Evolutionary conservation across 2,329 filamentous ascomycete genomes (phyloP), one percentile per base, ranked within the genome.

Genomic region (Hymenoscyphus scutula): DNA sequence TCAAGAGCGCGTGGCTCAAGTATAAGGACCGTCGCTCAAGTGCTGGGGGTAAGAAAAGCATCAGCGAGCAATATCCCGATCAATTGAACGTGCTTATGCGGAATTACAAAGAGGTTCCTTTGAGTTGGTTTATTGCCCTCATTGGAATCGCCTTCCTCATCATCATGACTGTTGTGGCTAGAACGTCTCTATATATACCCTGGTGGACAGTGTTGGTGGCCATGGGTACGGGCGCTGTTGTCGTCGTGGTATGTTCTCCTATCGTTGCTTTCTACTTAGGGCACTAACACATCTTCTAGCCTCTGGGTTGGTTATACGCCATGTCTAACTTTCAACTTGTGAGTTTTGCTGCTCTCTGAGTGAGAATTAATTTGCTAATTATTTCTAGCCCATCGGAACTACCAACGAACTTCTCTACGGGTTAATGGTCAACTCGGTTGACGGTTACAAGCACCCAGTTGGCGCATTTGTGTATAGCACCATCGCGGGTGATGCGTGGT

Each of bases 401-500:
- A 82, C 83, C 69, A 87, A 87, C 62, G 83, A 87, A 71, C 74
- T 88, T 0, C 72, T 85, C 7, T 87, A 86, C 63, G 84, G 84
- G 2, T 78, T 84, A 32, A 85, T 86, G 83, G 78, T 86, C 1
- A 81, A 84, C 60, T 75, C 80, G 0, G 76, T 82, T 7, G 71
- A 71, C 2, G 77, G 77, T 1, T 78, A 83, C 67, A 82, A 82
- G 62, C 84, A 86, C 64, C 84, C 84, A 0, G 79, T 80, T 6
- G 84, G 85, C 2, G 84, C 84, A 1, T 82, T 81, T 0, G 77
- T 81, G 0, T 87, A 87, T 67, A 81, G 84, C 7, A 75, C 81
- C 10, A 85, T 87, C 17, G 83, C 84, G 1, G 84, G 84, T 13
- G 83, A 86, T 59, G 83, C 84, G 2, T 87, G 84, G 84, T 86